Conservation (phyloP, 1,284 basidiomycete genomes). For the Cutaneotrichosporon cavernicola region DNA sequence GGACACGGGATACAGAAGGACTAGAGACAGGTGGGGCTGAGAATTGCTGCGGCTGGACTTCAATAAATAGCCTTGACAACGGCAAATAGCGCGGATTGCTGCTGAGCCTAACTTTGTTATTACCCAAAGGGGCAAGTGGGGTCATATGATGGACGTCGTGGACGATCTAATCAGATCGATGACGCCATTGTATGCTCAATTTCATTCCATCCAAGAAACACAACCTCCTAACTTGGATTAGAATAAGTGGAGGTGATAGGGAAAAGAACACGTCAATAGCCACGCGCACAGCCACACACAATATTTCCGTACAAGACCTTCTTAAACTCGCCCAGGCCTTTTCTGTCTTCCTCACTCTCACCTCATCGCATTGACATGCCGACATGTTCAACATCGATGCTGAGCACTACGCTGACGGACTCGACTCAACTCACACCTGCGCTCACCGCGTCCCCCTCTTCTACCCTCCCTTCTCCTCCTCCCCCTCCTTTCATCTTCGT, state of each 20-base stretch:
- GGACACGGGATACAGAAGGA: too few species aligned
- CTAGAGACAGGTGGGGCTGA: too few species aligned
- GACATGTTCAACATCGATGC: background rate
- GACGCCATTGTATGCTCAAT: background rate
- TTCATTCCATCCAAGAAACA: background rate
- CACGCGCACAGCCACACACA: background rate
- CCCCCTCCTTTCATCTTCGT: background rate
- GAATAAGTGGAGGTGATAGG: background rate
- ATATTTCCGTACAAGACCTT: constrained; percentile 2
- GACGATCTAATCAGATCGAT: background rate
- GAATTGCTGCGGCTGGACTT: too few species aligned
- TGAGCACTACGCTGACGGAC: background rate
- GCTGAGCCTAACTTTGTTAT: too few species aligned
- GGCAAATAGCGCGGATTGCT: too few species aligned
- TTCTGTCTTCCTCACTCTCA: background rate
- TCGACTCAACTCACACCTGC: background rate
- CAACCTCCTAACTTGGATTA: background rate
- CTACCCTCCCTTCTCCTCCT: constrained; percentile 4
- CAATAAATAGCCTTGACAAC: too few species aligned
- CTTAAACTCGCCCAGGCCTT: background rate
- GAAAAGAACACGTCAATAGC: background rate
- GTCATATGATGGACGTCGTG: background rate
- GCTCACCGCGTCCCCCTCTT: background rate
- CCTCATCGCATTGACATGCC: background rate
- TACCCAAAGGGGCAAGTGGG: background rate